Evolutionary conservation across 352 stramenopile genomes (phyloP), one percentile per base, ranked within the genome.

Genomic region (Phytophthora pseudosyringae): DNA sequence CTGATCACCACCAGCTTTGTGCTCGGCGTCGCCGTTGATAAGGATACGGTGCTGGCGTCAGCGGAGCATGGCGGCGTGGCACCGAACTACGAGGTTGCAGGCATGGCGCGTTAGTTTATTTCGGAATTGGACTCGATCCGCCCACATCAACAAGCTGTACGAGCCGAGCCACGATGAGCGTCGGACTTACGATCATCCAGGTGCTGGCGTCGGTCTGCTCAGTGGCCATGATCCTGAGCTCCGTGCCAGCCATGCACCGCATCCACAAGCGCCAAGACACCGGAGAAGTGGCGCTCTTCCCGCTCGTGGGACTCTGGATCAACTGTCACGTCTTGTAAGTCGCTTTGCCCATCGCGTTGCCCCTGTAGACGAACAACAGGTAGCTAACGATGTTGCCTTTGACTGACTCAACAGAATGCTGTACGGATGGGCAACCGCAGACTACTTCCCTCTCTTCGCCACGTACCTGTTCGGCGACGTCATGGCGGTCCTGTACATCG

Each of bases 281-380:
- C 7, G 69, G 69, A n/a, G 62, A 72, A 5, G 66, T 78, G 6
- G 65, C 70, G 35, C 50, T 81, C 39, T 71, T 81, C 35, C 72
- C 72, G 1, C 59, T 83, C 31, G 69, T 83, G 12, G 65, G 69
- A 31, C 64, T 83, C 21, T 76, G 71, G 59, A 52, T 77, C 12
- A 77, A 71, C 36, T 79, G 67, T 6, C 71, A 80, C 48, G 68
- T 77, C 26, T 60, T 76, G 70, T 78, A 69, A 59, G 67, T 62
- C 15, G 26, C 18, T 28, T 0, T 48, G 26, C 16, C 15, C 45
- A 57, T 50, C 40, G n/a, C 11, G 16, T 31, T 49, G 38, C 36
- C n/a, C 16, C 28, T 53, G 48, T 52, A 32, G 15, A 50, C 32
- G 29, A 64, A 43, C 25, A 33, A 21, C 25, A 56, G 18, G 35